Evolutionary conservation across 106 monocot species (phyloP).

Genomic region (Dioscorea zingiberensis): DNA sequence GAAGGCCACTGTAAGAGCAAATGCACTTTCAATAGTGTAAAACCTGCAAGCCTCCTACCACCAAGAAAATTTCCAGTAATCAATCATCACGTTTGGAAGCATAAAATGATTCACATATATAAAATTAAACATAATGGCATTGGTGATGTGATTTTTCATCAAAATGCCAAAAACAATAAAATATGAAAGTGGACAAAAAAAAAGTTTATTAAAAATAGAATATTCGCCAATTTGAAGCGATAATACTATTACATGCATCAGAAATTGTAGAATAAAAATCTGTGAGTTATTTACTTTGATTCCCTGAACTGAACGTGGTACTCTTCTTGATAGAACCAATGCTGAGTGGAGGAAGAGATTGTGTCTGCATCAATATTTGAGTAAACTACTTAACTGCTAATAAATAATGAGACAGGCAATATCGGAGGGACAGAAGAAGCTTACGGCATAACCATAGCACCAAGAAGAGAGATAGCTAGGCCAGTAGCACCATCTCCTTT

Average conservation of each 20-base stretch:
- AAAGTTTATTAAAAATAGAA: neutral
- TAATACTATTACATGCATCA: neutral
- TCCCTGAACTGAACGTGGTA: slow-evolving; percentile 82
- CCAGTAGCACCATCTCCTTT: slow-evolving; percentile 95
- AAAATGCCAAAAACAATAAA: too few relatives aligned
- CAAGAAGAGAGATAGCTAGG: slow-evolving; percentile 89
- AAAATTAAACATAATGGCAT: too few relatives aligned
- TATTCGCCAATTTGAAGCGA: neutral
- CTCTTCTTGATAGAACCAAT: slow-evolving; percentile 85
- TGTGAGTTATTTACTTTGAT: slow-evolving; percentile 43
- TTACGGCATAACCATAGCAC: slow-evolving; percentile 99
- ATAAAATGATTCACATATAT: neutral
- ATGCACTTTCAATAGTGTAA: slow-evolving; percentile 83
- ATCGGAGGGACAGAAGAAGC: slow-evolving; percentile 13
- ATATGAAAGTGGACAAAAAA: too few relatives aligned
- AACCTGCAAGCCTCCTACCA: slow-evolving; percentile 86
- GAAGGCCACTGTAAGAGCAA: slow-evolving; percentile 87
- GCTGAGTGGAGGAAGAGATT: slow-evolving; percentile 98
- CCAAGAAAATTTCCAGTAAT: slow-evolving; percentile 7
- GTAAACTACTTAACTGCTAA: neutral
- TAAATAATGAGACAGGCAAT: slow-evolving; percentile 7
- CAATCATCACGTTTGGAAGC: neutral
- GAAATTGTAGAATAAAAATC: too few relatives aligned
- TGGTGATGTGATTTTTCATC: too few relatives aligned
- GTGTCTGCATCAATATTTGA: slow-evolving; percentile 43